Evolutionary conservation across 208 protist genomes (phyloP).

Genomic region (Phytomonas sp.): DNA sequence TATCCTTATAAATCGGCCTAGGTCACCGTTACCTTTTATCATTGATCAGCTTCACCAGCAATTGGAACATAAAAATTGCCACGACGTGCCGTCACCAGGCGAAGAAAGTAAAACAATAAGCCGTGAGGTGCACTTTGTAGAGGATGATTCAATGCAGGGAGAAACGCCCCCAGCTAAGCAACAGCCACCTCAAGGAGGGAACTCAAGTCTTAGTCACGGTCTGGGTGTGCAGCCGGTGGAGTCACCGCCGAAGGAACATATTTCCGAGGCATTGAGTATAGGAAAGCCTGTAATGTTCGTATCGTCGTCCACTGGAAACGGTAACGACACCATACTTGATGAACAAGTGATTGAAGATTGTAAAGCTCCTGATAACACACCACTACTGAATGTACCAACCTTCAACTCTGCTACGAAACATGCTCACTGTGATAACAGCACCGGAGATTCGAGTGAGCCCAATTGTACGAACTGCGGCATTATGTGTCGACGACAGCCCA

Average conservation of each 20-base stretch:
- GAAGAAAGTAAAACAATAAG: not conserved
- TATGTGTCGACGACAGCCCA: not conserved
- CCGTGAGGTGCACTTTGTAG: not conserved
- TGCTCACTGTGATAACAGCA: not conserved
- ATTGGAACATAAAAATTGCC: not conserved
- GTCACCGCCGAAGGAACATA: not conserved
- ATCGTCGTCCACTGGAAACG: not conserved
- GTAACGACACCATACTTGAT: not conserved
- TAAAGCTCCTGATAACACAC: not conserved
- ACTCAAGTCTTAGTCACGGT: not conserved
- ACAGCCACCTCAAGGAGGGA: not conserved
- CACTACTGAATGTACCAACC: not conserved
- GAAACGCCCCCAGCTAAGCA: not conserved
- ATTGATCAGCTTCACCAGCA: not conserved
- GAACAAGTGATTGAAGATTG: not conserved
- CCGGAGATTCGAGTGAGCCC: not conserved
- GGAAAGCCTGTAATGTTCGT: not conserved
- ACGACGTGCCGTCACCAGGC: not conserved
- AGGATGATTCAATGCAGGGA: not conserved
- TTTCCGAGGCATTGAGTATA: not conserved
- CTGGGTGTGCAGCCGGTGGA: not conserved
- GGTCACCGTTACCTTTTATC: not conserved
- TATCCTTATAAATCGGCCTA: not conserved
- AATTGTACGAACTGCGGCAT: not conserved
- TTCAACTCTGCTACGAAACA: not conserved